phyloP scores from a whole-genome alignment of 2,329 filamentous ascomycete genomes.

The Biscogniauxia marginata region DNA sequence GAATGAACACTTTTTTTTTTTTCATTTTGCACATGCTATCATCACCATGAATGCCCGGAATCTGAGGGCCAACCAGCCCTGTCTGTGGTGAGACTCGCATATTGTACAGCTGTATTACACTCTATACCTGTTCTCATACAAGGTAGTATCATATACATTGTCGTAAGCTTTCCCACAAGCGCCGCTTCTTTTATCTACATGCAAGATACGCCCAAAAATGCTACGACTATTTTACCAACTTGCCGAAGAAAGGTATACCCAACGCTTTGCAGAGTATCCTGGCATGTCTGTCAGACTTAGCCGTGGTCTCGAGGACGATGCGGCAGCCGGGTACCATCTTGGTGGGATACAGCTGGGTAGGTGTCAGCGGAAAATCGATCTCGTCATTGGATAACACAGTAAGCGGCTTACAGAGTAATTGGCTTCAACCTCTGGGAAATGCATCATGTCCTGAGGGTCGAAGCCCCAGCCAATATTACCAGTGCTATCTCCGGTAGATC shows the following conservation, averaged over 20 bases:
- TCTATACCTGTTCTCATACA: constrained; percentile 11
- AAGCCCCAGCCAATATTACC: constrained; percentile 88
- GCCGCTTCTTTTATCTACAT: constrained; percentile 9
- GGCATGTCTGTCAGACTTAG: constrained; percentile 81
- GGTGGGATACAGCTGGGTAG: constrained; percentile 54
- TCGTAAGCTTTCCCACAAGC: neutral
- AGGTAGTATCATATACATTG: constrained; percentile 10
- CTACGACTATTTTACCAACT: constrained; percentile 57
- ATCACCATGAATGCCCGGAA: neutral
- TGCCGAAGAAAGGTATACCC: constrained; percentile 80
- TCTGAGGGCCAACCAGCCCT: neutral
- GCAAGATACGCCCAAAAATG: constrained; percentile 12
- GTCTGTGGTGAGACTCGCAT: neutral
- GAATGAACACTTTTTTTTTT: neutral
- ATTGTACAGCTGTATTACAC: constrained; percentile 30
- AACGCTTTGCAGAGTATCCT: constrained; percentile 70
- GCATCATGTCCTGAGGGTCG: constrained; percentile 68
- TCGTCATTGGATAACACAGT: neutral
- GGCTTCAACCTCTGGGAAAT: constrained; percentile 92
- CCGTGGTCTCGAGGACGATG: constrained; percentile 80
- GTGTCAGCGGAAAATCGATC: constrained; percentile 5
- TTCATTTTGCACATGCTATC: neutral
- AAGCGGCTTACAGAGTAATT: constrained; percentile 80
- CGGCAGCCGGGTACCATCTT: constrained; percentile 83
- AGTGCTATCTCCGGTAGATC: constrained; percentile 75